Percentiles rank a stretch among this genome's conserved stretches.
Conservation (phyloP, 2,329 filamentous ascomycete species). For the Massarina eburnea region DNA sequence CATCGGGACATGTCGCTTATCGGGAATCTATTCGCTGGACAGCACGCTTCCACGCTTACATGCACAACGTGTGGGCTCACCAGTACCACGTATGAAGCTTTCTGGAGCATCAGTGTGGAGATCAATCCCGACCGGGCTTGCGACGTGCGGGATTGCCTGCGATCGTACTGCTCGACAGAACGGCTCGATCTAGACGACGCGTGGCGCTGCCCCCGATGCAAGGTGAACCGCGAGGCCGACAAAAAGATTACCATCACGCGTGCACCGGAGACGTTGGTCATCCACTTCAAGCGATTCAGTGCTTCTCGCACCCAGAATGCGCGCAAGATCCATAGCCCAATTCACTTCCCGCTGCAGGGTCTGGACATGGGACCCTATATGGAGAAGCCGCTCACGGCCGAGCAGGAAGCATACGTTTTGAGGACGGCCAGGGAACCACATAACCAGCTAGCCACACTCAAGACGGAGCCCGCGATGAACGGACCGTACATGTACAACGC, state of each 20-base stretch:
- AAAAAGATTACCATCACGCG: constrained; percentile 75
- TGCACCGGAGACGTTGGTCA: constrained; percentile 75
- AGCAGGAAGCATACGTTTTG: constrained; percentile 42
- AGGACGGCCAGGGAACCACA: constrained; percentile 27
- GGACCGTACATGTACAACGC: constrained; percentile 76
- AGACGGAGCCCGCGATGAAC: constrained; percentile 47
- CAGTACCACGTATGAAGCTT: constrained; percentile 68
- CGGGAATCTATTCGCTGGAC: constrained; percentile 76
- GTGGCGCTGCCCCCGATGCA: constrained; percentile 76
- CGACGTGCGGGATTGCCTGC: constrained; percentile 69
- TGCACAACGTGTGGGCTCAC: constrained; percentile 65
- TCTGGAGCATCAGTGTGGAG: constrained; percentile 71
- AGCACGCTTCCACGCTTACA: constrained; percentile 63
- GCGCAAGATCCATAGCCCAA: constrained; percentile 69
- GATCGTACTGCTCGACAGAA: constrained; percentile 69
- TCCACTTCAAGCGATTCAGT: constrained; percentile 73
- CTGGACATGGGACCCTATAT: constrained; percentile 65
- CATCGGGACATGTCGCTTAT: constrained; percentile 74
- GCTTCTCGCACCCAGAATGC: constrained; percentile 58
- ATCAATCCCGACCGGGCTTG: constrained; percentile 63
- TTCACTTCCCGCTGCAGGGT: constrained; percentile 75
- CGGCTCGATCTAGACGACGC: constrained; percentile 66
- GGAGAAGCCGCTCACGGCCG: constrained; percentile 49
- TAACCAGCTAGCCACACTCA: constrained; percentile 34
- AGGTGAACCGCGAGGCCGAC: constrained; percentile 64